Evolutionary conservation across 2,329 filamentous ascomycete genomes (phyloP).

Genomic region (Cladophialophora carrionii): DNA sequence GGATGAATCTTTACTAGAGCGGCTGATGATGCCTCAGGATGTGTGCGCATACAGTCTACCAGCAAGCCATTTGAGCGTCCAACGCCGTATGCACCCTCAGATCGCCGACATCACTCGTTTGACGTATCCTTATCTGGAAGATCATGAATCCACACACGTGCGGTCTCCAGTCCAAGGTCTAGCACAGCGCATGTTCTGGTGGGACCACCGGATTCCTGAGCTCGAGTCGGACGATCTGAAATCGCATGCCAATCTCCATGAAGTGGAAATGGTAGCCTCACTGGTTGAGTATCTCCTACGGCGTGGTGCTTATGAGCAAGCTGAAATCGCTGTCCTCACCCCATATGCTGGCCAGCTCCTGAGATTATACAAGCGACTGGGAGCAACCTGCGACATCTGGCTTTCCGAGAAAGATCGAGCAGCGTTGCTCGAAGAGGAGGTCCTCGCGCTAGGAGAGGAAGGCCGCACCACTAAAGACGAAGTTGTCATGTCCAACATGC

Average conservation of each 20-base stretch:
- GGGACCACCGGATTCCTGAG: conserved; percentile 40
- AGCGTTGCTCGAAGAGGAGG: conserved; percentile 36
- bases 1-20: conserved; percentile 65
- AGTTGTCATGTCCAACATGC: conserved; percentile 38
- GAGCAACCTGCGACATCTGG: conserved; percentile 39
- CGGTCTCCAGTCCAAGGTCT: conserved; percentile 35
- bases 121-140: conserved; percentile 41
- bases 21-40: conserved; percentile 47
- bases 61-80: conserved; percentile 38
- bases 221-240: conserved; percentile 33
- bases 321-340: conserved; percentile 43
- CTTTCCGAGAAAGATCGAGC: conserved; percentile 40
- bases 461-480: conserved; percentile 29
- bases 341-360: conserved; percentile 42
- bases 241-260: conserved; percentile 40
- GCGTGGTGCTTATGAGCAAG: conserved; percentile 38
- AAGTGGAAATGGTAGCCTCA: conserved; percentile 40
- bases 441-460: conserved; percentile 32
- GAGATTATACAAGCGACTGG: conserved; percentile 36
- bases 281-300: conserved; percentile 40
- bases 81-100: conserved; percentile 43
- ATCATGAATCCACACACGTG: conserved; percentile 29
- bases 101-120: conserved; percentile 40
- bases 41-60: conserved; percentile 32
- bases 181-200: conserved; percentile 40